These are phyloP conservation scores for Phylloporus sp. DNA, from an alignment of 1,284 basidiomycete genomes.

Conservation along the genomic window DNA sequence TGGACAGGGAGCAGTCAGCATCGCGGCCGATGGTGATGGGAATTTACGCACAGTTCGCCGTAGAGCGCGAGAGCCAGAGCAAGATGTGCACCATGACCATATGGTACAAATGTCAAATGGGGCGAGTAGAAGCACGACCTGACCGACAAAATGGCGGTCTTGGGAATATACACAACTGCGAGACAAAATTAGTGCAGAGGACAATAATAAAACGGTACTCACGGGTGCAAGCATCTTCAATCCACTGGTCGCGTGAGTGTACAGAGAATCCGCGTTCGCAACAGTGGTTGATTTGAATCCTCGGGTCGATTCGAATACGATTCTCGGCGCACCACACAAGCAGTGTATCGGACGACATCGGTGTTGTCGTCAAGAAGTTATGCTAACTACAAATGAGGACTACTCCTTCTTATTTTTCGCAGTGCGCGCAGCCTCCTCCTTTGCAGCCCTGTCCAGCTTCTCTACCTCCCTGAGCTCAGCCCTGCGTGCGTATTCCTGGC, in stretches of 20 bases:
- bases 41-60: conserved; percentile 63
- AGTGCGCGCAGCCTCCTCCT: conserved; percentile 34
- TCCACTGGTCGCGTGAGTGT: conserved; percentile 45
- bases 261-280: conserved; percentile 47
- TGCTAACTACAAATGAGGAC: conserved; percentile 31
- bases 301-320: conserved; percentile 54
- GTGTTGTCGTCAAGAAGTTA: conserved; percentile 14
- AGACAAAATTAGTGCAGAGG: too few relatives aligned
- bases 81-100: conserved; percentile 66
- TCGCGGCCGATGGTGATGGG: conserved; percentile 7
- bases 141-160: conserved; percentile 67
- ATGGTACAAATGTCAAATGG: conserved; percentile 52
- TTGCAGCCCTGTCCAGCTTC: conserved; percentile 48
- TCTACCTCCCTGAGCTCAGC: conserved; percentile 68
- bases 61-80: conserved; percentile 69
- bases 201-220: conserved; percentile 18
- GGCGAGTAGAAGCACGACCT: conserved; percentile 59
- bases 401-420: conserved; percentile 53
- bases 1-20: conserved; percentile 18
- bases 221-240: conserved; percentile 52
- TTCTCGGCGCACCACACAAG: conserved; percentile 57
- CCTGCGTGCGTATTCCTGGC: conserved; percentile 85
- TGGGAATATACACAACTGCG: conserved; percentile 74
- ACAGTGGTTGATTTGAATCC: conserved; percentile 47
- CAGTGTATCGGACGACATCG: conserved; percentile 36